These are phyloP conservation scores for Rhizopus arrhizus DNA, from an alignment of 371 early-diverging fungal genomes.

Conservation along the genomic window DNA sequence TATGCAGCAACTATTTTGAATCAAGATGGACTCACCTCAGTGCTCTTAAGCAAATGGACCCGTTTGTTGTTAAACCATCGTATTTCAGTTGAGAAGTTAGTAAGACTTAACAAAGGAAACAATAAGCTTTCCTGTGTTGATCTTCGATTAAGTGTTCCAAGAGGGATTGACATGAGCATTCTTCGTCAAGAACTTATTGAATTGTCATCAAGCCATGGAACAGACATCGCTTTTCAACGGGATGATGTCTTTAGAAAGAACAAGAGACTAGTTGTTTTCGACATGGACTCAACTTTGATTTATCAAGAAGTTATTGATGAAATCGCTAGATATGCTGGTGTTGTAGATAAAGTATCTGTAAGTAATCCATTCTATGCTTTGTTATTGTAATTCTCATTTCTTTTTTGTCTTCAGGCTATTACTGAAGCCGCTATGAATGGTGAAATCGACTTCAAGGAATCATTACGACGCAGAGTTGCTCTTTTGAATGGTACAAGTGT, in stretches of 20 bases:
- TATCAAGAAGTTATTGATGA: slow-evolving; percentile 98
- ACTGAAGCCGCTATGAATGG: slow-evolving; percentile 97
- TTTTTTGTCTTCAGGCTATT: slow-evolving; percentile 61
- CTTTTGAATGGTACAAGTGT: slow-evolving; percentile 89
- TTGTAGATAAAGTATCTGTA: slow-evolving; percentile 90
- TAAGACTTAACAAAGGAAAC: slow-evolving; percentile 65
- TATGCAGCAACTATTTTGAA: slow-evolving; percentile 84
- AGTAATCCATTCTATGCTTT: slow-evolving; percentile 20
- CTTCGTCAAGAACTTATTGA: slow-evolving; percentile 73
- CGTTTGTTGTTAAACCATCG: slow-evolving; percentile 66
- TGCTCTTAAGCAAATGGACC: slow-evolving; percentile 77
- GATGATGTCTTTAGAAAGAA: slow-evolving; percentile 87
- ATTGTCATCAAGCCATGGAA: slow-evolving; percentile 66
- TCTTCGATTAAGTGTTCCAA: slow-evolving; percentile 77
- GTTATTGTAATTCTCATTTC: slow-evolving; percentile 1
- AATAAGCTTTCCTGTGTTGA: slow-evolving; percentile 73
- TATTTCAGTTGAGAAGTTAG: slow-evolving; percentile 83
- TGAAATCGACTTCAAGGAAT: slow-evolving; percentile 94
- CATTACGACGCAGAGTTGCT: slow-evolving; percentile 83
- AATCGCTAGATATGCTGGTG: slow-evolving; percentile 90
- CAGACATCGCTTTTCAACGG: slow-evolving; percentile 87
- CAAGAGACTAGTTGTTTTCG: slow-evolving; percentile 95
- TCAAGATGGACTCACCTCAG: slow-evolving; percentile 71
- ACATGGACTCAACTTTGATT: slow-evolving; percentile 98
- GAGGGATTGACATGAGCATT: slow-evolving; percentile 57